Evolutionary conservation across 208 protist genomes (phyloP), one percentile per base, ranked within the genome.

Genomic region (Chromosphaera perkinsii): DNA sequence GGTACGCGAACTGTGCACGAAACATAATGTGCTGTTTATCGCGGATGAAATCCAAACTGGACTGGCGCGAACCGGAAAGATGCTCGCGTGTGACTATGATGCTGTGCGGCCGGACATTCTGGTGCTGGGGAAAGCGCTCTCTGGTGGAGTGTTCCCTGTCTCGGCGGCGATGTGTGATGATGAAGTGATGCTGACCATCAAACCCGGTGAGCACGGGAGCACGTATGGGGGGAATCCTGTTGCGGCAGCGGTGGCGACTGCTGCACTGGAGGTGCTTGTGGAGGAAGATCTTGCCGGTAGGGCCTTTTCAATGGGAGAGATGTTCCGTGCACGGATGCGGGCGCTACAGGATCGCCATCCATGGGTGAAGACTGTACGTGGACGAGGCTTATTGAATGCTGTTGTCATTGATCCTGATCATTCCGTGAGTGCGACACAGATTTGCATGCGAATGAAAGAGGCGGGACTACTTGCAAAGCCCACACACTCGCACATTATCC

Each of bases 211-310:
- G 27, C 82, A 85, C 66, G 68, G 70, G n/a, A 85, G 66, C 3
- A 96, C 91, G 1, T 96, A 83, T 67, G 92, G 91, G 33, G 91
- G 91, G 32, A 89, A 86, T 65, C 85, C 88, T 32, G n/a, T 94
- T 1, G 87, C 76, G 9, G 88, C 79, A 61, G 66, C 80, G n/a
- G 87, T 94, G 0, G 89, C 83, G 29, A 88, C 91, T 49, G 88
- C 61, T 9, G 85, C 92, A 17, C 58, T 96, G 4, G 40, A 82
- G 4, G 80, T 86, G 1, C 39, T 86, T 2, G 37, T 56, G 27
- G 85, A 92, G 4, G 88, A 92, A 66, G 78, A 81, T 0, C 71
- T 92, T 45, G 47, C 9, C 47, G 9, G 26, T 27, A 26, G 42
- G 29, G 42, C 81, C 17, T 26, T 73, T 14, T 59, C 37, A 49